Percentiles rank a stretch among this genome's conserved stretches.
phyloP scores from a whole-genome alignment of 768 basidiomycete species.

The Hirschioporus abietinus region DNA sequence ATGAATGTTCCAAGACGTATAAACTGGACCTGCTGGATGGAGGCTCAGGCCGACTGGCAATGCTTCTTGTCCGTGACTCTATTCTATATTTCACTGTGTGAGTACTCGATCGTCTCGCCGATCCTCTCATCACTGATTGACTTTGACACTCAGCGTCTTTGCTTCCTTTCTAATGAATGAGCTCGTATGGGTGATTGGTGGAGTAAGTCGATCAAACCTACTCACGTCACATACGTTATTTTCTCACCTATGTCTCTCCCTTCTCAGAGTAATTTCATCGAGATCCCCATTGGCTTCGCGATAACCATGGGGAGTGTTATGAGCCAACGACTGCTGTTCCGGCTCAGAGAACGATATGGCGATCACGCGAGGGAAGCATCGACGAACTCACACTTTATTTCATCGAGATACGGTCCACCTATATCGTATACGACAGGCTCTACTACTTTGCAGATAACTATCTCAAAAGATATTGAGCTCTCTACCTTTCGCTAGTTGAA shows the following conservation, averaged over 20 bases:
- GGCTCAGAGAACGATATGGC: neutral
- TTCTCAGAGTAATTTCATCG: constrained; percentile 25
- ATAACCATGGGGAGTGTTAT: constrained; percentile 56
- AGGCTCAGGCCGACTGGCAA: constrained; percentile 14
- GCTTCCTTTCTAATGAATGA: constrained; percentile 47
- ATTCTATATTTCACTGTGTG: constrained; percentile 54
- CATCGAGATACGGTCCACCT: neutral
- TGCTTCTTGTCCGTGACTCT: constrained; percentile 52
- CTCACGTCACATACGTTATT: neutral
- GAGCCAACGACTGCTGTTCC: constrained; percentile 47
- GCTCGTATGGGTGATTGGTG: constrained; percentile 19
- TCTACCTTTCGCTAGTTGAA: neutral
- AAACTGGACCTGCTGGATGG: constrained; percentile 29
- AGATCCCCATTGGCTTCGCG: constrained; percentile 54
- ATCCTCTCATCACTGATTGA: constrained; percentile 4
- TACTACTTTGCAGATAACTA: neutral
- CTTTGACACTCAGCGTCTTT: constrained; percentile 37
- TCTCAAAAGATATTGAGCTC: neutral
- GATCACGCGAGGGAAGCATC: neutral
- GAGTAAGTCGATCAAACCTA: constrained; percentile 24
- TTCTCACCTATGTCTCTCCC: neutral
- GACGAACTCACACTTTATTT: neutral
- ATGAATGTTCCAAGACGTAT: constrained; percentile 29
- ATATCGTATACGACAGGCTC: neutral
- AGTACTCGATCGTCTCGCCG: constrained; percentile 17